Conservation (phyloP, 495 filamentous ascomycete species). For the Penicilliopsis zonata region DNA sequence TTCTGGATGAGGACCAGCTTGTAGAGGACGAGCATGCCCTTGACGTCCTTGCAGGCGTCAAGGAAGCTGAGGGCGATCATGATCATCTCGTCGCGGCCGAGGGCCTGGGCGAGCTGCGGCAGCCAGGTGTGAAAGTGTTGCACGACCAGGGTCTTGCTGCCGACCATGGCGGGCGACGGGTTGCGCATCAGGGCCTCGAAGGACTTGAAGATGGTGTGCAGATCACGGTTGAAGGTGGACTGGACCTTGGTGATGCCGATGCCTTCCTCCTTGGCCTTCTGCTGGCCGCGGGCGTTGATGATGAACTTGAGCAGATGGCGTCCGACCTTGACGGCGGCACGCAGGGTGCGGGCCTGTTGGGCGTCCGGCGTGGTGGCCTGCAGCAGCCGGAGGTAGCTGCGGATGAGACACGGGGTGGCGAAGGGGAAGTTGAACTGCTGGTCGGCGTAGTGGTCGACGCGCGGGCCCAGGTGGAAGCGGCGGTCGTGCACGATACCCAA, state of each 20-base stretch:
- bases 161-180: slow-evolving; percentile 69
- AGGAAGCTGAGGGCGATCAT: slow-evolving; percentile 88
- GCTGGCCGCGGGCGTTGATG: slow-evolving; percentile 74
- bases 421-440: slow-evolving; percentile 86
- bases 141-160: slow-evolving; percentile 88
- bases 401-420: slow-evolving; percentile 79
- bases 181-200: slow-evolving; percentile 84
- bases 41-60: slow-evolving; percentile 77
- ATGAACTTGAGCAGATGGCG: slow-evolving; percentile 91
- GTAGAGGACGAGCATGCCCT: slow-evolving; percentile 88
- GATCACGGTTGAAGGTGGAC: slow-evolving; percentile 69
- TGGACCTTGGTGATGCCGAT: slow-evolving; percentile 74
- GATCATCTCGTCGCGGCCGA: slow-evolving; percentile 74
- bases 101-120: slow-evolving; percentile 66
- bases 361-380: slow-evolving; percentile 66
- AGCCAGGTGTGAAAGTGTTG: slow-evolving; percentile 97
- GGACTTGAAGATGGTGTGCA: slow-evolving; percentile 78
- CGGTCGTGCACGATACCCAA: slow-evolving; percentile 91
- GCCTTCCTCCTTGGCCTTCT: slow-evolving; percentile 76
- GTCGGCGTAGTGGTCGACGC: slow-evolving; percentile 88
- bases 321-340: slow-evolving; percentile 91
- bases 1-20: slow-evolving; percentile 89
- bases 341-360: slow-evolving; percentile 68
- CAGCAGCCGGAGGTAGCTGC: slow-evolving; percentile 74
- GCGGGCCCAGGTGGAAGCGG: slow-evolving; percentile 77